Evolutionary conservation across 2,329 filamentous ascomycete species (phyloP).

Genomic region (Colletotrichum trifolii): DNA sequence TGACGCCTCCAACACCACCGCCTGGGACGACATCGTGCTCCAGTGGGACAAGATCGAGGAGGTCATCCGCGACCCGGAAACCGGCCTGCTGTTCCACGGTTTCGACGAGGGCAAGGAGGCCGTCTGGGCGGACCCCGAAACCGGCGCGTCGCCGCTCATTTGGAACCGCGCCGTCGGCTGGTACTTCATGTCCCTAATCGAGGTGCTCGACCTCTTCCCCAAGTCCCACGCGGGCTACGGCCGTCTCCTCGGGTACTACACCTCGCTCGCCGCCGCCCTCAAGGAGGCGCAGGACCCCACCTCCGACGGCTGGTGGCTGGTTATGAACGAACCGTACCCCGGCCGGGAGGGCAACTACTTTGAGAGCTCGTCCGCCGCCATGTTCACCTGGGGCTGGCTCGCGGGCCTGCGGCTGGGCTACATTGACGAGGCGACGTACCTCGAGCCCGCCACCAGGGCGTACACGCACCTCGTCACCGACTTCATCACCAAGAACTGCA

Average conservation of each 20-base stretch:
- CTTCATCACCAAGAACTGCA: conserved; percentile 58
- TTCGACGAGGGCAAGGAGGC: conserved; percentile 63
- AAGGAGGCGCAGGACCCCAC: conserved; percentile 52
- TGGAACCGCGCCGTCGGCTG: conserved; percentile 66
- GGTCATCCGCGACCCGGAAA: conserved; percentile 51
- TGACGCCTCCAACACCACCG: conserved; percentile 50
- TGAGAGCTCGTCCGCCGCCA: conserved; percentile 67
- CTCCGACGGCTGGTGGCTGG: conserved; percentile 66
- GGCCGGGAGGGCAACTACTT: conserved; percentile 67
- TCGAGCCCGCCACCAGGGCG: conserved; percentile 41
- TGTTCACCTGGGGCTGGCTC: conserved; percentile 66
- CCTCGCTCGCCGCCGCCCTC: conserved; percentile 53
- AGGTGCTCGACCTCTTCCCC: conserved; percentile 59
- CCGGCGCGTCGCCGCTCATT: conserved; percentile 61
- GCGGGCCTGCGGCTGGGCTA: conserved; percentile 50
- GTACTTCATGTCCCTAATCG: conserved; percentile 63
- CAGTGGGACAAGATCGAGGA: conserved; percentile 58
- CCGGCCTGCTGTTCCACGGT: conserved; percentile 62
- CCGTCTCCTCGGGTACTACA: conserved; percentile 52
- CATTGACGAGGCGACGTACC: conserved; percentile 41
- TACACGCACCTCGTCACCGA: conserved; percentile 50
- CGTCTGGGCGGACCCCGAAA: conserved; percentile 61
- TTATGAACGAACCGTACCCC: conserved; percentile 62
- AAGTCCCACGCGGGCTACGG: conserved; percentile 48
- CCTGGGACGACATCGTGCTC: conserved; percentile 56